Evolutionary conservation across 805 yeast species (phyloP), one percentile per base, ranked within the genome.

Genomic region (Saccharomyces mikatae): DNA sequence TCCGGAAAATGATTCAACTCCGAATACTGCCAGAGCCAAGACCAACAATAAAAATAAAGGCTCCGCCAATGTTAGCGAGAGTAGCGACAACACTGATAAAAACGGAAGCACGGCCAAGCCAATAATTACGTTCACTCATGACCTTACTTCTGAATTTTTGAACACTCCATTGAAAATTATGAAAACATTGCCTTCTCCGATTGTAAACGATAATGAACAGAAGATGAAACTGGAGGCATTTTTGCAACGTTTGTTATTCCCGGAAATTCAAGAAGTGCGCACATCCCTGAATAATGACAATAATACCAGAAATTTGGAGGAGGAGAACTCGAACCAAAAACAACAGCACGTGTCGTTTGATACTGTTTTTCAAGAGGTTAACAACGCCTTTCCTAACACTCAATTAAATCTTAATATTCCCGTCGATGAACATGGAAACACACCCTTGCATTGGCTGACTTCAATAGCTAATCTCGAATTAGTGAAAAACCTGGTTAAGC

Each of bases 381-480:
- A 67, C 28, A 11, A 27, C 4, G 51, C 58, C 3, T 68, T 58
- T 50, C 71, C 72, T 5, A 52, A 59, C 26, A 53, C 57, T 8
- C 54, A 56, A 13, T 49, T 88, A 41, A 79, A 82, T 56, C 76
- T 91, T 51, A 94, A 89, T 64, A 88, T 89, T 32, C 84, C 97
- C 1, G 87, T 95, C 48, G 99, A 95, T 70, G 95, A 88, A 61
- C 82, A 86, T 55, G 97, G 98, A 0, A 94, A 94, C 66, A 86
- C 96, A 0, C 89, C 96, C 0, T 76, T 94, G 54, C 99, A 94
- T 70, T 88, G 98, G 95, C 95, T 97, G 3, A 84, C 97, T 14
- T 88, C 97, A 0, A 77, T 94, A 68, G 98, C 96, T 0, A 82
- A 89, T 55, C 71, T 84, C 1, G 74, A 82, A 2, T 76, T 91